phyloP scores from a whole-genome alignment of 495 filamentous ascomycete species.

The Penicillium silybi region DNA sequence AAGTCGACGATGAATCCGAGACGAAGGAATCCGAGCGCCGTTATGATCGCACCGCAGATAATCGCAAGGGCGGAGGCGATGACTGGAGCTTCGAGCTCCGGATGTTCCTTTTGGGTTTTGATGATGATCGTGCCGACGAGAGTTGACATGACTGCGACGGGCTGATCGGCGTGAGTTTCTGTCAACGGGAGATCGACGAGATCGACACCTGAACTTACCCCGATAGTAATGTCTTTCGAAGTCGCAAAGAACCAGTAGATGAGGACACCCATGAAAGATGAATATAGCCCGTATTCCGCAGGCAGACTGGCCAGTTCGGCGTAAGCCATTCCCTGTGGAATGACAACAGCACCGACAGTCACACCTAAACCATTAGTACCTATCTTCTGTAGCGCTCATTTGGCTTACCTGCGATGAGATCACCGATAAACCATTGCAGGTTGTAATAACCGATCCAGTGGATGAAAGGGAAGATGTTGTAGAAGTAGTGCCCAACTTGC shows the following conservation, averaged over 20 bases:
- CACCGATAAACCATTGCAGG: conserved; percentile 77
- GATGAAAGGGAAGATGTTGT: conserved; percentile 74
- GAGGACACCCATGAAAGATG: conserved; percentile 94
- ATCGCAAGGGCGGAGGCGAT: conserved; percentile 79
- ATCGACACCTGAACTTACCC: conserved; percentile 63
- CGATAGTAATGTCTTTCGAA: conserved; percentile 98
- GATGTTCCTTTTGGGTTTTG: conserved; percentile 50
- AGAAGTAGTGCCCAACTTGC: neutral
- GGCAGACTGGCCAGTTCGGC: conserved; percentile 74
- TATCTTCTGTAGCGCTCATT: neutral
- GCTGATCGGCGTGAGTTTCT: conserved; percentile 43
- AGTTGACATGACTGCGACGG: conserved; percentile 93
- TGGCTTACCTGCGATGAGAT: conserved; percentile 70
- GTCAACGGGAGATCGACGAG: neutral
- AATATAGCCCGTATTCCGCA: conserved; percentile 84
- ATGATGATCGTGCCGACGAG: conserved; percentile 75
- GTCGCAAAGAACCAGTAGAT: conserved; percentile 99
- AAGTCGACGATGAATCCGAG: conserved; percentile 95
- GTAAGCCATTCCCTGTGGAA: conserved; percentile 97
- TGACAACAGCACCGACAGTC: conserved; percentile 90
- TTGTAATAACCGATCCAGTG: conserved; percentile 90
- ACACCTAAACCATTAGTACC: conserved; percentile 34
- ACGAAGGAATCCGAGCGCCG: conserved; percentile 72
- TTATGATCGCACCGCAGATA: conserved; percentile 73
- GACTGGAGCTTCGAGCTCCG: conserved; percentile 53